Evolutionary conservation across 2,329 filamentous ascomycete species (phyloP).

Genomic region (Seiridium cupressi): DNA sequence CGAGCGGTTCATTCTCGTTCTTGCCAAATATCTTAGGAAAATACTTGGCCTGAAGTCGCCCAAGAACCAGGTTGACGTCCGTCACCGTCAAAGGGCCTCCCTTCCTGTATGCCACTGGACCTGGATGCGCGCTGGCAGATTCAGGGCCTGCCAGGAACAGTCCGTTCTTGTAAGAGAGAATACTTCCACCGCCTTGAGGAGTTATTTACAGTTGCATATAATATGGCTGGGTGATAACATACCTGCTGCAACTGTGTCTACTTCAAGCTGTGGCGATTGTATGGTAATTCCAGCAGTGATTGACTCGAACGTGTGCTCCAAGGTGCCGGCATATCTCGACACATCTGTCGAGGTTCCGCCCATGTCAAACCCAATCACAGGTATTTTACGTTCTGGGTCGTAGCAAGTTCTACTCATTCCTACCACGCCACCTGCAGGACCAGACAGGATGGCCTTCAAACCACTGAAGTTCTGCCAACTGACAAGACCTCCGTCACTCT

Average conservation of each 20-base stretch:
- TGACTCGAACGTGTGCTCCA: slow-evolving; percentile 32
- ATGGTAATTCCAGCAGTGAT: slow-evolving; percentile 67
- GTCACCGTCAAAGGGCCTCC: slow-evolving; percentile 70
- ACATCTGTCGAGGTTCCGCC: slow-evolving; percentile 74
- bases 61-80: slow-evolving; percentile 69
- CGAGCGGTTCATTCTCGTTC: slow-evolving; percentile 57
- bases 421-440: slow-evolving; percentile 75
- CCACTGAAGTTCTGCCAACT: slow-evolving; percentile 66
- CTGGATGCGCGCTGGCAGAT: slow-evolving; percentile 70
- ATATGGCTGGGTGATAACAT: not conserved
- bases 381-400: slow-evolving; percentile 54
- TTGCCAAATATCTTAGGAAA: slow-evolving; percentile 73
- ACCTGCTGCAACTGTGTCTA: slow-evolving; percentile 72
- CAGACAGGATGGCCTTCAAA: slow-evolving; percentile 67
- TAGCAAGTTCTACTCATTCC: slow-evolving; percentile 74
- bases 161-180: slow-evolving; percentile 69
- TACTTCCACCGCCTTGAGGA: slow-evolving; percentile 60
- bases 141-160: slow-evolving; percentile 73
- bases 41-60: slow-evolving; percentile 58
- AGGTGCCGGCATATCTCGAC: slow-evolving; percentile 57
- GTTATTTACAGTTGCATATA: not conserved
- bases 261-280: slow-evolving; percentile 76
- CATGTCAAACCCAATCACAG: slow-evolving; percentile 79
- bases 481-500: slow-evolving; percentile 40
- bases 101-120: slow-evolving; percentile 72